Evolutionary conservation across 1,284 basidiomycete species (phyloP).

Genomic region (Microbotryum violaceum): DNA sequence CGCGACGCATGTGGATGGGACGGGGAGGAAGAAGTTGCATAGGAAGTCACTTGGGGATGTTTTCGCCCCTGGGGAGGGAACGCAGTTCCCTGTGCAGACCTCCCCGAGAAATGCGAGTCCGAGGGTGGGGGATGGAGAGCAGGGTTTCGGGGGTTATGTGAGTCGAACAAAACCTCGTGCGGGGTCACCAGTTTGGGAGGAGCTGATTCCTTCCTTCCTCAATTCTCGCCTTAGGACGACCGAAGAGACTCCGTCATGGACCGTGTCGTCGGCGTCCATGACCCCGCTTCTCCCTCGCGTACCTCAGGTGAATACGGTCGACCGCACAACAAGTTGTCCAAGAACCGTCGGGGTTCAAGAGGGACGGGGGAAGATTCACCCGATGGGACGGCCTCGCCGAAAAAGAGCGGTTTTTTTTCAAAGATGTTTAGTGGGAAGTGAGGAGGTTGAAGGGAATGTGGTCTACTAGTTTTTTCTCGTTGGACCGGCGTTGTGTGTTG

Average conservation of each 20-base stretch:
- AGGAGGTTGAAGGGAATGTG: too few species aligned
- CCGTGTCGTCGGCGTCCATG: constrained; percentile 9
- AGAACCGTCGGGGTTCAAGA: background rate
- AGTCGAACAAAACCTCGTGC: background rate
- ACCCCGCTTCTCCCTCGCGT: background rate
- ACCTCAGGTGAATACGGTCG: background rate
- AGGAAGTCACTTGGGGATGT: constrained; percentile 17
- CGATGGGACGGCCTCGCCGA: constrained; percentile 2
- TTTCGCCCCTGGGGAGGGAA: background rate
- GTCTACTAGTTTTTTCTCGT: too few species aligned
- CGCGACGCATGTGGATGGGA: constrained; percentile 13
- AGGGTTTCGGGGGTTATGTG: background rate
- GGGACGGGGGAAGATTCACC: background rate
- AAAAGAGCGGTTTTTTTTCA: constrained; percentile 6
- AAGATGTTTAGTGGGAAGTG: constrained; percentile 5
- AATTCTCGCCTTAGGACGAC: background rate
- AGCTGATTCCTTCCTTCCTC: background rate
- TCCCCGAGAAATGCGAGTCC: background rate
- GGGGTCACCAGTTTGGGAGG: too few species aligned
- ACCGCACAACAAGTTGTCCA: background rate
- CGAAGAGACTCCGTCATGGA: constrained; percentile 22
- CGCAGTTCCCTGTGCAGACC: background rate
- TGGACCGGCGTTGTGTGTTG: too few species aligned
- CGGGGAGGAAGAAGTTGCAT: constrained; percentile 22
- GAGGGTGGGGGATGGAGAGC: background rate